Base-by-base conservation (phyloP, 805 yeast species). In the Cyberlindnera maritima region DNA sequence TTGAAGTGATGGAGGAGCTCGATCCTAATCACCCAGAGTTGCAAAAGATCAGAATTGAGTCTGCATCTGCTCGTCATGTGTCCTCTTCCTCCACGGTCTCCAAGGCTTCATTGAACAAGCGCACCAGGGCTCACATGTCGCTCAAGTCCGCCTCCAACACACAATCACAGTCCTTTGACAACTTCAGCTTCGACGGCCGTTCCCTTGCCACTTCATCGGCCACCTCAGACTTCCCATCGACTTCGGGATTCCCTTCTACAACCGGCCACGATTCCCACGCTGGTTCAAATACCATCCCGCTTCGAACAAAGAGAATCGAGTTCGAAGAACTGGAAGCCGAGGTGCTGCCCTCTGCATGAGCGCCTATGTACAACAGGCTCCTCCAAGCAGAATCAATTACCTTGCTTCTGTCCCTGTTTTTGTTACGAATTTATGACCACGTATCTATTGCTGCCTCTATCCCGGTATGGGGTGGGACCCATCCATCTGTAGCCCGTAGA, bases 11-110 rank as follows among this genome's bases (percentile, higher is more conserved):
- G 49, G 49, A 44, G 23, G 52, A 48, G 36, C 19, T 44, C 7
- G 52, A 48, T 14, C 52, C 52, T 6, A 38, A 34, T 26, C 52
- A 48, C 26, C 48, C 48, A 15, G 52, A 48, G 18, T 39, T 48
- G 4, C 38, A 40, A 25, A 21, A 39, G 2, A n/a, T 48, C 14
- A 44, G 37, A 20, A 17, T 32, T 11, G 36, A 42, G n/a, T 28
- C 31, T 12, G 12, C 18, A 11, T 28, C 31, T 12, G 12, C 18
- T 13, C 41, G 45, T 12, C 41, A 41, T 11, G 26, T 32, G 19
- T 29, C 43, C 20, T 23, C 36, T 15, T 18, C n/a, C 4, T n/a
- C 6, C 7, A 29, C 28, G 23, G 10, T 18, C 34, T 17, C 29
- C 25, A 37, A 32, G 3, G 14, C 23, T 3, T 26, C 40, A 15